phyloP scores from a whole-genome alignment of 139 green algal genomes.

The Marvania coccoides region DNA sequence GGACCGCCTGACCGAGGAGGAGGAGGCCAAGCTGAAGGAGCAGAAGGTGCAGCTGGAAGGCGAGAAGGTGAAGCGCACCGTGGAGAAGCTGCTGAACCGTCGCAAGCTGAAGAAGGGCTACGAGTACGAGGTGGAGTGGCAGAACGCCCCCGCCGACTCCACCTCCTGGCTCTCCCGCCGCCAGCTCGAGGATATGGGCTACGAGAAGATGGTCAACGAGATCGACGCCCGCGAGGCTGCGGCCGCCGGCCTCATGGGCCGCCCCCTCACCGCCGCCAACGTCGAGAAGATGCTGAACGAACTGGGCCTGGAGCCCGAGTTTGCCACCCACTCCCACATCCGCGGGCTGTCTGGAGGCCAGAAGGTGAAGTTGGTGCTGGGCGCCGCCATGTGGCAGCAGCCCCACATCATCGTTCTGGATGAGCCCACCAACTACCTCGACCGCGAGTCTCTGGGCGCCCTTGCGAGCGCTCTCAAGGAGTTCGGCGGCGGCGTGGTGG shows the following conservation, averaged over 20 bases:
- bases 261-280: slow-evolving; percentile 75
- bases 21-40: slow-evolving; percentile 76
- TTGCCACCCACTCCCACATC: slow-evolving; percentile 83
- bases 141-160: slow-evolving; percentile 34
- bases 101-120: slow-evolving; percentile 79
- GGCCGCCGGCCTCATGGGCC: slow-evolving; percentile 64
- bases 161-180: slow-evolving; percentile 63
- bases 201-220: slow-evolving; percentile 81
- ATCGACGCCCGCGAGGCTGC: slow-evolving; percentile 86
- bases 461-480: slow-evolving; percentile 70
- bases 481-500: slow-evolving; percentile 76
- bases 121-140: slow-evolving; percentile 75
- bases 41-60: slow-evolving; percentile 42
- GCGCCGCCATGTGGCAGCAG: slow-evolving; percentile 68
- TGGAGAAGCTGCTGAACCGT: slow-evolving; percentile 61
- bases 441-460: slow-evolving; percentile 78
- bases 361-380: slow-evolving; percentile 87
- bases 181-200: slow-evolving; percentile 77
- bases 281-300: slow-evolving; percentile 83
- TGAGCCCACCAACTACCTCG: slow-evolving; percentile 88
- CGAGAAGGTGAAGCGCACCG: slow-evolving; percentile 28
- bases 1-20: slow-evolving; percentile 68
- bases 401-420: slow-evolving; percentile 85
- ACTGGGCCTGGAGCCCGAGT: slow-evolving; percentile 85
- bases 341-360: slow-evolving; percentile 79